Base-by-base conservation (phyloP, 768 basidiomycete genomes). In the Floccularia luteovirens region DNA sequence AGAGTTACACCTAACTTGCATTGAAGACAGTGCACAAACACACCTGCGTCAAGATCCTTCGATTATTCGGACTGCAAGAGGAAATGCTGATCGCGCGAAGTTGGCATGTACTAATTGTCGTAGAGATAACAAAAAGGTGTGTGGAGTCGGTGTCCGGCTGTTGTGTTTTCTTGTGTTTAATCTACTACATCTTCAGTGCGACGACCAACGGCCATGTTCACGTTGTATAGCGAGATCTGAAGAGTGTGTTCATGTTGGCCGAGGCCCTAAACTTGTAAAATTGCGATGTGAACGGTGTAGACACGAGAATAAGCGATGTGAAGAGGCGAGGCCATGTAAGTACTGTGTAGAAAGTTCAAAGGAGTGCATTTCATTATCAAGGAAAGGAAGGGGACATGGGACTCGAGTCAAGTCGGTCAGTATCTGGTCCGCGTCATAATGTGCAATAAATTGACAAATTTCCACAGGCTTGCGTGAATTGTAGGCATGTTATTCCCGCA, bases 41-140 rank as follows among this genome's bases (percentile, higher is more conserved):
- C 43, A 35, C 33, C 45, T 41, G 10, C 57, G 48, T 41, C 56
- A 50, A 24, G 49, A 50, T 39, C 56, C 35, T 48, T 54, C 46
- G 25, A 48, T 22, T 35, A 48, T 40, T 47, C 63, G 46, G 41
- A 32, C 45, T 39, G 38, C 44, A 42, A 57, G 64, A 32, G 51
- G 55, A 43, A 57, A 58, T 24, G 43, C 51, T 49, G 77, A 79
- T 43, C 67, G 76, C 25, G 75, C 69, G 27, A 80, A 78, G 48
- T 42, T 75, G 41, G 77, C 79, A 2, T 81, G 79, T 55, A 66
- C 69, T 47, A 71, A 59, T 36, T 81, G 79, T 55, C 69, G 76
- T 21, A 70, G 70, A 45, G 78, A 79, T 48, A 81, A 81, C 50
- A 80, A 80, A 55, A 80, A 81, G 74, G 79, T 70, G 39, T 4